Evolutionary conservation across 2,329 filamentous ascomycete species (phyloP).

Genomic region (Hymenoscyphus fraxineus): DNA sequence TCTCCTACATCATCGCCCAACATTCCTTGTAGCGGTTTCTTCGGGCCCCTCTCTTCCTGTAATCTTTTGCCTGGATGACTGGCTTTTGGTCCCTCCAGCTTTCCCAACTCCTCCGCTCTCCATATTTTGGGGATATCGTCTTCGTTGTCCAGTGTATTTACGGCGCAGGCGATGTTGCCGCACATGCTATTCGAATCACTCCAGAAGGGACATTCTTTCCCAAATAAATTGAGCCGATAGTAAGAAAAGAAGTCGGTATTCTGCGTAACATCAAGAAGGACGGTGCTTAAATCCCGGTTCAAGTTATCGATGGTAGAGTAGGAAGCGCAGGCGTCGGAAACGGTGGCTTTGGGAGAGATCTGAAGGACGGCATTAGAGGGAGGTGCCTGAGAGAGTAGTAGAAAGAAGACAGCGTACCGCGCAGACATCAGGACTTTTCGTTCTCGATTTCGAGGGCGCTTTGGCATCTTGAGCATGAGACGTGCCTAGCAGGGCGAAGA

Average conservation of each 20-base stretch:
- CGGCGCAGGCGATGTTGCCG: conserved; percentile 93
- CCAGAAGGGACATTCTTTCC: conserved; percentile 96
- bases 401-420: conserved; percentile 34
- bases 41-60: conserved; percentile 63
- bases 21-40: conserved; percentile 74
- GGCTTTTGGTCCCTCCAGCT: conserved; percentile 87
- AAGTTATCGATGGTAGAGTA: conserved; percentile 85
- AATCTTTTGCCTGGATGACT: conserved; percentile 75
- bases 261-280: conserved; percentile 74
- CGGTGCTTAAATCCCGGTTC: conserved; percentile 72
- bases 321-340: conserved; percentile 91
- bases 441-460: conserved; percentile 37
- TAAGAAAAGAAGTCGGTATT: conserved; percentile 97
- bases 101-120: conserved; percentile 87
- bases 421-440: conserved; percentile 37
- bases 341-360: conserved; percentile 85
- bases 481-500: conserved; percentile 54
- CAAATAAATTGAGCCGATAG: conserved; percentile 91
- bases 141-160: conserved; percentile 92
- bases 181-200: conserved; percentile 89
- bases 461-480: conserved; percentile 40
- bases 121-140: conserved; percentile 89
- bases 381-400: conserved; percentile 28
- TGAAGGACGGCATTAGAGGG: conserved; percentile 43
- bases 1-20: conserved; percentile 86